These are phyloP conservation scores for Fraxinus anomala DNA, from an alignment of 257 asterid species.

Conservation along the genomic window DNA sequence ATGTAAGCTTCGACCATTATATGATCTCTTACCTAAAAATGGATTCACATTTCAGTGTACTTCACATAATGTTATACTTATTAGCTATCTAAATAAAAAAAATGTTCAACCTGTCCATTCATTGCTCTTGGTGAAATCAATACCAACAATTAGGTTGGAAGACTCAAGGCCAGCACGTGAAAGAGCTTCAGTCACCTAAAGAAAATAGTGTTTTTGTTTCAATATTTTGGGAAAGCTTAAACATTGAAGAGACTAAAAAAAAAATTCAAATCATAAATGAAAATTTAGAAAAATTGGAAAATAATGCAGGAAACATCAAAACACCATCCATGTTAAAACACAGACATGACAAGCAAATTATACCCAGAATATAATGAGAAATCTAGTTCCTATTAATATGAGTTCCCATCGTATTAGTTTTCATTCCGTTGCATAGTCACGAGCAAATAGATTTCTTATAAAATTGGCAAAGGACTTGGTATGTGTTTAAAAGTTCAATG, in stretches of 20 bases:
- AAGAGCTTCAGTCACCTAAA: slow-evolving; percentile 87
- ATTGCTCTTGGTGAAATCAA: slow-evolving; percentile 95
- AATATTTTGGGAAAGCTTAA: neutral
- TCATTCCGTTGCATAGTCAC: neutral
- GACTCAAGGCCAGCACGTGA: slow-evolving; percentile 94
- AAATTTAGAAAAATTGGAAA: neutral
- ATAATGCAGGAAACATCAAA: neutral
- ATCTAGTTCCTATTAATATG: neutral
- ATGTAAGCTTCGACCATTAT: slow-evolving; percentile 70
- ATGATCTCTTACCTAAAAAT: slow-evolving; percentile 71
- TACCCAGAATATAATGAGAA: neutral
- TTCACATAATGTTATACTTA: neutral
- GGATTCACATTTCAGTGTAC: slow-evolving; percentile 34
- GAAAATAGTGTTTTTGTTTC: slow-evolving; percentile 21
- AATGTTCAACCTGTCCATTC: slow-evolving; percentile 88
- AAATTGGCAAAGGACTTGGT: neutral
- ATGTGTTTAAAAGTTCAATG: neutral
- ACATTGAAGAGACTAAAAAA: slow-evolving; percentile 5
- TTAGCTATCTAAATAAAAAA: neutral
- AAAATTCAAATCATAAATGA: neutral
- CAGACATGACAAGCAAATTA: neutral
- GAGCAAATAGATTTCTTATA: neutral
- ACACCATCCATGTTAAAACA: neutral
- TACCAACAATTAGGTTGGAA: slow-evolving; percentile 88
- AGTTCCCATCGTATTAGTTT: neutral